phyloP scores from a whole-genome alignment of 306 rosid species.

The Vicia faba region DNA sequence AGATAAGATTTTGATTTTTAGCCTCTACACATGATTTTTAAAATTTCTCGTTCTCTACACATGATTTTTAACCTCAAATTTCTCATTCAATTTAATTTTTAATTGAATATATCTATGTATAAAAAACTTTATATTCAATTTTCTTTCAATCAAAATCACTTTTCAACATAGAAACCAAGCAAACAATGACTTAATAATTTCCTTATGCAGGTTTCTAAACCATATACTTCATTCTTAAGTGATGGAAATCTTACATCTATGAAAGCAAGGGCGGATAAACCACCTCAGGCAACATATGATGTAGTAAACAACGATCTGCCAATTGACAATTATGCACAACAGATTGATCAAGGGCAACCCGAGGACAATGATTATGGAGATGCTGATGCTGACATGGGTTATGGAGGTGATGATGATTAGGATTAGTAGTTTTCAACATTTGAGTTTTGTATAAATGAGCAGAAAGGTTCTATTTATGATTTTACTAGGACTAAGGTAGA shows the following conservation, averaged over 20 bases:
- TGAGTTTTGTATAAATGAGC: slow-evolving; percentile 22
- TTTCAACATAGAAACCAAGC: not conserved
- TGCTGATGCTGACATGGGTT: not conserved
- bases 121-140: not conserved
- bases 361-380: slow-evolving; percentile 38
- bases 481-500: not conserved
- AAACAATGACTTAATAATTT: slow-evolving; percentile 1
- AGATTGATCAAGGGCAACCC: slow-evolving; percentile 31
- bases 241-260: slow-evolving; percentile 62
- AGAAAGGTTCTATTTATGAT: not conserved
- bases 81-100: not conserved
- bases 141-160: not conserved
- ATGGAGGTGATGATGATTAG: slow-evolving; percentile 37
- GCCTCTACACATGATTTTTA: not conserved
- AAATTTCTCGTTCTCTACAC: not conserved
- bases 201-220: slow-evolving; percentile 66
- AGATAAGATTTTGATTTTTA: not conserved
- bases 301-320: not conserved
- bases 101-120: not conserved
- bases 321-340: slow-evolving; percentile 21
- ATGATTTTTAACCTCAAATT: not conserved
- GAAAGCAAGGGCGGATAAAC: slow-evolving; percentile 35
- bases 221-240: slow-evolving; percentile 69
- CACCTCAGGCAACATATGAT: slow-evolving; percentile 1
- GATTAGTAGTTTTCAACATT: not conserved